Base-by-base conservation (phyloP, 1,284 basidiomycete genomes). In the Trametes versicolor region DNA sequence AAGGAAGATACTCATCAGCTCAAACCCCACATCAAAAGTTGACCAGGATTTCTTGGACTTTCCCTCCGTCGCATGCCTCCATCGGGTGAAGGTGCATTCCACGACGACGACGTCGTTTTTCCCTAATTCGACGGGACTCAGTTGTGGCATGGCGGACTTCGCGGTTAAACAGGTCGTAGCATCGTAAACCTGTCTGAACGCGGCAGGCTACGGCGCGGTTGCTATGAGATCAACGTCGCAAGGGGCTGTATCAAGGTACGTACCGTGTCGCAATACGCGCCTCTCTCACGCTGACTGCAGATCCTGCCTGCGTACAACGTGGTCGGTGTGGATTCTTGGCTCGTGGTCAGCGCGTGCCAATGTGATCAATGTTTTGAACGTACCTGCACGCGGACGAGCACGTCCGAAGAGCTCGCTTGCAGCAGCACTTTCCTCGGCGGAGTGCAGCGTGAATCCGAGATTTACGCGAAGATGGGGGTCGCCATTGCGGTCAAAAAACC, bases 21-120 rank as follows among this genome's bases (percentile, higher is more conserved):
- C 43, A 12, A 47, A 47, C 7, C 43, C 43, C 3, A 47, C 43
- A 47, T 47, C 43, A 23, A 47, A 47, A 2, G 43, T 21, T 8
- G 43, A 21, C 43, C 43, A 47, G 4, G 43, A 47, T 21, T 47
- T 47, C 43, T 47, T 47, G 3, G n/a, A 19, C 21, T 47, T 47
- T 7, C 43, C 43, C n/a, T 47, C 43, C 5, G 43, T 25, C 4
- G 43, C 43, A 8, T 5, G 43, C 43, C 21, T 47, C 43, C 43
- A 47, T 7, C 43, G 13, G 5, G 43, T 47, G n/a, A 47, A 25
- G 43, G 4, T 47, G 43, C 43, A 47, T 21, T 47, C 43, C 3
- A 47, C 43, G 43, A 47, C 43, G 15, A 47, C 43, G 15, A 47
- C 23, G 43, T 47, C 43, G 43, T 47, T 47, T 21, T 47, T 47